Conservation (phyloP, 1,139 yeast species). For the Protomyces pachydermus region DNA sequence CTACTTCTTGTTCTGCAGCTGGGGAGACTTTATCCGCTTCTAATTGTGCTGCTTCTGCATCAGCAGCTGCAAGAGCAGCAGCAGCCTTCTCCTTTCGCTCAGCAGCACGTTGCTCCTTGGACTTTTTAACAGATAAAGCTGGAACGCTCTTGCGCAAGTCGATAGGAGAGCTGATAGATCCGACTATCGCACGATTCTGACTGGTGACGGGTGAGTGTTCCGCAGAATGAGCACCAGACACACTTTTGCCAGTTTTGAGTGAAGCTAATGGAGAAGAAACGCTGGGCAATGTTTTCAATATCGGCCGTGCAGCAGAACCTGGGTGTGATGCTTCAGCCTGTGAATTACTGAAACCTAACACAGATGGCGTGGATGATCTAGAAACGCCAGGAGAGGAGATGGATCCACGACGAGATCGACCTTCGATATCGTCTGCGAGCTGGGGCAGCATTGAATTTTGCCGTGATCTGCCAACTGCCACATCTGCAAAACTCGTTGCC, state of each 20-base stretch:
- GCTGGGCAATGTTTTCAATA: not conserved
- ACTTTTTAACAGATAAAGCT: slow-evolving; percentile 9
- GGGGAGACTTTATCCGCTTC: not conserved
- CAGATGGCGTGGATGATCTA: not conserved
- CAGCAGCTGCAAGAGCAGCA: not conserved
- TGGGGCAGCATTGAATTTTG: not conserved
- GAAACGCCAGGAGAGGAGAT: not conserved
- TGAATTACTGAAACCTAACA: not conserved
- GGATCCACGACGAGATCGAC: not conserved
- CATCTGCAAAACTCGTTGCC: not conserved
- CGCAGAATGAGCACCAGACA: too few relatives aligned
- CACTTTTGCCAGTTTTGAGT: slow-evolving; percentile 5
- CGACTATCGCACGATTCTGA: not conserved
- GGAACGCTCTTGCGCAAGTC: slow-evolving; percentile 18
- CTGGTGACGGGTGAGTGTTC: not conserved
- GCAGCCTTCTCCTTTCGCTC: slow-evolving; percentile 18
- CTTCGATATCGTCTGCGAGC: not conserved
- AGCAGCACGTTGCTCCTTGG: slow-evolving; percentile 16
- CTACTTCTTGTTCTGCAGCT: slow-evolving; percentile 7
- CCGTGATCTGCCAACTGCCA: not conserved
- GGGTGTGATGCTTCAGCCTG: not conserved
- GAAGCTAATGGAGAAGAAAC: slow-evolving; percentile 13
- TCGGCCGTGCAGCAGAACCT: not conserved
- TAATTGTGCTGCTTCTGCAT: slow-evolving; percentile 6
- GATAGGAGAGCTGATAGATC: not conserved